A percentile compares a stretch with the other conserved stretches of the same genome.
Evolutionary conservation across 768 basidiomycete genomes (phyloP).

Genomic region (Hygrophorus pudorinus): DNA sequence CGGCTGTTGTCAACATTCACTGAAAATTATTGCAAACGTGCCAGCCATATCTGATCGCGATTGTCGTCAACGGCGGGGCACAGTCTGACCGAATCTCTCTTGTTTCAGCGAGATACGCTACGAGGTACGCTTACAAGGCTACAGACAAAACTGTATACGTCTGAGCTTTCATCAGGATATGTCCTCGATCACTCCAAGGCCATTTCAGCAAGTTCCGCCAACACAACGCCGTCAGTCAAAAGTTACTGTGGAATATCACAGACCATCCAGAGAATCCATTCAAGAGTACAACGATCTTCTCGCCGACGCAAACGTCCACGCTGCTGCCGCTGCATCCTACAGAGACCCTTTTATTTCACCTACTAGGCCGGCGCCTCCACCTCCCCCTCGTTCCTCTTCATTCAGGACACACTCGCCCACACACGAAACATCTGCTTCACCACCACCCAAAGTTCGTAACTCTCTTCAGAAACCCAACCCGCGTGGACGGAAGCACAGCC

Average conservation of each 20-base stretch:
- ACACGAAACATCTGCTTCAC: conserved; percentile 25
- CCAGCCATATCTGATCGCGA: no score
- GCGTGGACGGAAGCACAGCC: conserved; percentile 41
- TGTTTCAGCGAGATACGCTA: no score
- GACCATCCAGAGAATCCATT: conserved; percentile 64
- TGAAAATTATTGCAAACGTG: no score
- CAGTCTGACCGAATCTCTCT: no score
- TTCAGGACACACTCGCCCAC: conserved; percentile 38
- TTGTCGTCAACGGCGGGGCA: no score
- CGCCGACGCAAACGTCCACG: conserved; percentile 46
- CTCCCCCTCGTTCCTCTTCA: conserved; percentile 29
- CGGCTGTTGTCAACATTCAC: no score
- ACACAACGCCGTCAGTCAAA: conserved; percentile 41
- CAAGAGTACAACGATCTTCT: conserved; percentile 72
- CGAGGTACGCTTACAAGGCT: no score
- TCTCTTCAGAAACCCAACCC: conserved; percentile 56
- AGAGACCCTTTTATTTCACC: conserved; percentile 21
- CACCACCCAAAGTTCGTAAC: conserved; percentile 33
- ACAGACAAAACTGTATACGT: no score
- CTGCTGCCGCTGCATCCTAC: conserved; percentile 37
- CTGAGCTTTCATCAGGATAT: not conserved
- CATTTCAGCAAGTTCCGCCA: not conserved
- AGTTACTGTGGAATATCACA: conserved; percentile 68
- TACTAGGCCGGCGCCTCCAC: conserved; percentile 28
- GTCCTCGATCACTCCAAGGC: not conserved